phyloP scores from a whole-genome alignment of 352 stramenopile species.

The Plasmopara halstedii region DNA sequence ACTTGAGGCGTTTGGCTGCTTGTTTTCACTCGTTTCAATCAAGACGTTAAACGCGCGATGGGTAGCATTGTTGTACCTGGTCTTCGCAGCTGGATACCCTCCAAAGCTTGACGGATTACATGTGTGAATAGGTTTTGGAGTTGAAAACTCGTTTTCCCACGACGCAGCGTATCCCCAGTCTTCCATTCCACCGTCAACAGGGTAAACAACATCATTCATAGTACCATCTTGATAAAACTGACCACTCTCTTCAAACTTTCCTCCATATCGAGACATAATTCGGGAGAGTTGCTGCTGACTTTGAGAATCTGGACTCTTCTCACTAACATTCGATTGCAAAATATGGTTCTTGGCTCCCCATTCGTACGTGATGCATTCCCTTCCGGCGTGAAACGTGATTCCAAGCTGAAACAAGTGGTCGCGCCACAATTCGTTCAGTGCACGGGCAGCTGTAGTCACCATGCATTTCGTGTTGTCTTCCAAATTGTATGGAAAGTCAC shows the following conservation, averaged over 20 bases:
- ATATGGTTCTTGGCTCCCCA: slow-evolving; percentile 93
- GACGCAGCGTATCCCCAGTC: slow-evolving; percentile 91
- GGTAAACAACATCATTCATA: slow-evolving; percentile 97
- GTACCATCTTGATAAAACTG: slow-evolving; percentile 54
- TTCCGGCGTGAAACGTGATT: slow-evolving; percentile 98
- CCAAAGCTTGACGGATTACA: slow-evolving; percentile 84
- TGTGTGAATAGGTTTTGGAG: slow-evolving; percentile 50
- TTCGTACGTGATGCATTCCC: slow-evolving; percentile 95
- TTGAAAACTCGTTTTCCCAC: slow-evolving; percentile 60
- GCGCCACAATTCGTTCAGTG: slow-evolving; percentile 95
- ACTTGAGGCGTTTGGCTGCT: slow-evolving; percentile 57
- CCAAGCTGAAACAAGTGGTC: slow-evolving; percentile 96
- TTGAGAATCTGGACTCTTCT: slow-evolving; percentile 61
- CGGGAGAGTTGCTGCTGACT: slow-evolving; percentile 41
- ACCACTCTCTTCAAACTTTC: slow-evolving; percentile 48
- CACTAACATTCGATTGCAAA: slow-evolving; percentile 39
- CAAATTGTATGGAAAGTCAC: slow-evolving; percentile 98
- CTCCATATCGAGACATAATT: slow-evolving; percentile 62
- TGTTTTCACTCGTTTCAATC: slow-evolving; percentile 92
- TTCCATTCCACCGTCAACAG: slow-evolving; percentile 95
- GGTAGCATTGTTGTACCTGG: slow-evolving; percentile 89
- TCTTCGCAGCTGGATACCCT: slow-evolving; percentile 87
- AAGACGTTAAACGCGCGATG: slow-evolving; percentile 95
- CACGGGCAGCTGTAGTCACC: slow-evolving; percentile 92
- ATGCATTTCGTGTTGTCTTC: slow-evolving; percentile 84